Evolutionary conservation across 495 filamentous ascomycete species (phyloP).

Genomic region (Massariosphaeria phaeospora): DNA sequence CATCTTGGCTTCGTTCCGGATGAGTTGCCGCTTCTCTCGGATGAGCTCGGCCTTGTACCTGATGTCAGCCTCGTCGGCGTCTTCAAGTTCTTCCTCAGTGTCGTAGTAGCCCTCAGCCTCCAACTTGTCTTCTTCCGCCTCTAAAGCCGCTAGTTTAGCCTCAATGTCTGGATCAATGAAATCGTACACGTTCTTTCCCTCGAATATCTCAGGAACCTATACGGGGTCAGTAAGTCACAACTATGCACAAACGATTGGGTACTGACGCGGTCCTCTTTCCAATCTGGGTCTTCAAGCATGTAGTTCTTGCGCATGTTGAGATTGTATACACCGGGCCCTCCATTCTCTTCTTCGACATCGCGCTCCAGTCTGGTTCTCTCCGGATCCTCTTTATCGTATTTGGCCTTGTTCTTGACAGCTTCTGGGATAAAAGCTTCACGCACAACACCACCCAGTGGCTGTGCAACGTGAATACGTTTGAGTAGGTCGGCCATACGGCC

Average conservation of each 20-base stretch:
- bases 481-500: constrained; percentile 84
- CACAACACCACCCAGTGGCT: constrained; percentile 72
- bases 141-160: constrained; percentile 77
- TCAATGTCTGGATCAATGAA: constrained; percentile 97
- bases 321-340: constrained; percentile 92
- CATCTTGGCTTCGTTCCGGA: constrained; percentile 87
- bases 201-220: constrained; percentile 84
- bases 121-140: constrained; percentile 89
- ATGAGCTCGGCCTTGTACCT: constrained; percentile 90
- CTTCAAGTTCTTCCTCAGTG: constrained; percentile 51
- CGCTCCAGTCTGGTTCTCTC: constrained; percentile 70
- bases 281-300: constrained; percentile 73
- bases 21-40: constrained; percentile 80
- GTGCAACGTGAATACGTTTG: constrained; percentile 88
- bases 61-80: constrained; percentile 75
- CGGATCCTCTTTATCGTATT: constrained; percentile 85
- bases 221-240: too few relatives aligned
- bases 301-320: constrained; percentile 86
- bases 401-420: constrained; percentile 69
- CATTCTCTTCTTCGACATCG: constrained; percentile 87
- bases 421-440: constrained; percentile 87
- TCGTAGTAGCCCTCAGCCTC: constrained; percentile 82
- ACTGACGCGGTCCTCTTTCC: constrained; percentile 97
- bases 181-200: constrained; percentile 95
- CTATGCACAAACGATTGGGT: too few relatives aligned